Conservation (phyloP, 192 early-diverging fungal genomes). For the Entomortierella chlamydospora region DNA sequence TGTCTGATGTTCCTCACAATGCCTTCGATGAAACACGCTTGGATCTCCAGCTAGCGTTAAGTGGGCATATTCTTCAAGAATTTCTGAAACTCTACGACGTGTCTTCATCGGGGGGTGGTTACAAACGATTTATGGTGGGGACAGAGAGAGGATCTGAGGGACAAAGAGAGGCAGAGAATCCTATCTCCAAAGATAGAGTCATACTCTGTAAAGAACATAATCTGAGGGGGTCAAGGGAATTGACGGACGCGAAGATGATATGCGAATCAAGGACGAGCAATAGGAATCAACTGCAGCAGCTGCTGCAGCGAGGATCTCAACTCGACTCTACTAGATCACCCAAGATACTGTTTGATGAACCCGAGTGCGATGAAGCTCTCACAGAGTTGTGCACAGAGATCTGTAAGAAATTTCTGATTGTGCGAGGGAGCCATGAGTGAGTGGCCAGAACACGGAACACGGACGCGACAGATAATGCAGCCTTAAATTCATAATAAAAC, state of each 20-base stretch:
- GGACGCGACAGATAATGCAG: no score
- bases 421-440: neutral
- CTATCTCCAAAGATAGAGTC: no score
- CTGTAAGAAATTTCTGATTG: neutral
- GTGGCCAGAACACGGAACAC: no score
- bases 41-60: conserved; percentile 29
- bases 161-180: no score
- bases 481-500: no score
- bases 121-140: neutral
- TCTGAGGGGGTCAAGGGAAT: no score
- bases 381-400: conserved; percentile 20
- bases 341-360: neutral
- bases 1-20: conserved; percentile 8
- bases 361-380: conserved; percentile 12
- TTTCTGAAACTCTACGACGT: conserved; percentile 18
- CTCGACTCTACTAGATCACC: neutral
- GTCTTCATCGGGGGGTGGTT: neutral
- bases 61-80: conserved; percentile 10
- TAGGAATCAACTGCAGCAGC: neutral
- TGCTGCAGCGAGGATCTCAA: neutral
- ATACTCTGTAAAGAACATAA: no score
- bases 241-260: no score
- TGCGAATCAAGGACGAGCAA: no score
- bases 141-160: neutral
- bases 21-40: conserved; percentile 9